Evolutionary conservation across 2,329 filamentous ascomycete genomes (phyloP).

Genomic region (Fusarium camptoceras): DNA sequence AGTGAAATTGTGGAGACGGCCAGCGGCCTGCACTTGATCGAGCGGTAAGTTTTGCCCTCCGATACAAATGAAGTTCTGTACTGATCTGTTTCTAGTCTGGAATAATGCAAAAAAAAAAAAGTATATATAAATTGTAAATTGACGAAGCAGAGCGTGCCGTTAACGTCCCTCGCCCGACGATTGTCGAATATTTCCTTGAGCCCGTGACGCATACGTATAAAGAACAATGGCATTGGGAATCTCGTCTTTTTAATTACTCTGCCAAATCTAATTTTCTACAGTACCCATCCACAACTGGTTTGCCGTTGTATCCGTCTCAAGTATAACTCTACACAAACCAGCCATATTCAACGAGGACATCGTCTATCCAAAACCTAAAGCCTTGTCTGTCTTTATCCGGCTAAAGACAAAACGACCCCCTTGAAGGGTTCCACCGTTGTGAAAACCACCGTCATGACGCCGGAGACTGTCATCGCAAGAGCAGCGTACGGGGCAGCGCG

Average conservation of each 20-base stretch:
- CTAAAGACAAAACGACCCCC: slow-evolving; percentile 51
- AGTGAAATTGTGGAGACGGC: slow-evolving; percentile 91
- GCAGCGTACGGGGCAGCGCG: slow-evolving; percentile 67
- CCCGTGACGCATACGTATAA: slow-evolving; percentile 17
- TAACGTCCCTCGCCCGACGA: background rate
- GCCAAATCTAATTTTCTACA: slow-evolving; percentile 30
- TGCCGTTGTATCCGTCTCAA: slow-evolving; percentile 26
- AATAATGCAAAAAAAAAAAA: slow-evolving; percentile 29
- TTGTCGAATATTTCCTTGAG: background rate
- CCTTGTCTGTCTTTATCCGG: slow-evolving; percentile 43
- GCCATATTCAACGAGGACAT: slow-evolving; percentile 11
- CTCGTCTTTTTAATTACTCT: slow-evolving; percentile 12
- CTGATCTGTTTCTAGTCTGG: slow-evolving; percentile 27
- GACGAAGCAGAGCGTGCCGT: slow-evolving; percentile 32
- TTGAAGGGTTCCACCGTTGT: slow-evolving; percentile 62
- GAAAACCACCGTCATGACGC: slow-evolving; percentile 66
- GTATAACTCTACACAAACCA: slow-evolving; percentile 36
- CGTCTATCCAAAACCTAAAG: slow-evolving; percentile 8
- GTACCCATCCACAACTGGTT: slow-evolving; percentile 6
- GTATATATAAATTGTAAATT: slow-evolving; percentile 37
- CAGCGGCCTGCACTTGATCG: slow-evolving; percentile 94
- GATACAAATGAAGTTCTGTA: background rate
- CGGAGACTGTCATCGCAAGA: slow-evolving; percentile 68
- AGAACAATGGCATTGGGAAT: background rate
- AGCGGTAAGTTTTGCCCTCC: slow-evolving; percentile 73